These are phyloP conservation scores for Kwoniella sp. DNA, from an alignment of 768 basidiomycete genomes.

Conservation along the genomic window DNA sequence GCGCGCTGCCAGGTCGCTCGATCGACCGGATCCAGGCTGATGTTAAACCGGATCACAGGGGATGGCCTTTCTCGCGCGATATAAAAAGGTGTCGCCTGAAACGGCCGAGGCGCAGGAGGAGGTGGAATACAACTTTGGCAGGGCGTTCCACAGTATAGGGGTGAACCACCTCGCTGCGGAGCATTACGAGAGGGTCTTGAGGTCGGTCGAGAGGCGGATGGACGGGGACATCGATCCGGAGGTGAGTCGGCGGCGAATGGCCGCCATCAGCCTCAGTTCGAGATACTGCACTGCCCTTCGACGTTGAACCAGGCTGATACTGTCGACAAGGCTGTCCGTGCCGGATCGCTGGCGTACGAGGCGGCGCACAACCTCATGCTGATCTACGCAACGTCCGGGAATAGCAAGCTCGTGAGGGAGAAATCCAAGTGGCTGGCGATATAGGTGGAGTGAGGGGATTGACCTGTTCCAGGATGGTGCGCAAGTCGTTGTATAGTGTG, in stretches of 20 bases:
- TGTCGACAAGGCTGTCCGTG: constrained; percentile 52
- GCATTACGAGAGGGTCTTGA: constrained; percentile 76
- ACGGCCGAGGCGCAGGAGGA: constrained; percentile 53
- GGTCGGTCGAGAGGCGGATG: constrained; percentile 57
- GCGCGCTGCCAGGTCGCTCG: not conserved
- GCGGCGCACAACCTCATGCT: constrained; percentile 83
- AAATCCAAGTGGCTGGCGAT: constrained; percentile 81
- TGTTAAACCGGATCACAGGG: constrained; percentile 54
- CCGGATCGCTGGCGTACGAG: constrained; percentile 61
- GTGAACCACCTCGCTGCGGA: constrained; percentile 72
- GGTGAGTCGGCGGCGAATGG: constrained; percentile 38
- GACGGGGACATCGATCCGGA: constrained; percentile 33
- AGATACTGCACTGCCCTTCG: no score
- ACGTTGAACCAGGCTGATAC: no score
- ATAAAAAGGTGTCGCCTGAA: constrained; percentile 60
- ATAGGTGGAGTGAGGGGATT: no score
- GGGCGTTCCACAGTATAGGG: constrained; percentile 89
- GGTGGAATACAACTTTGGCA: constrained; percentile 88
- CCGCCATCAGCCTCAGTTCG: no score
- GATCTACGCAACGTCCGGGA: constrained; percentile 75
- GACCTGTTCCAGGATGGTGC: no score
- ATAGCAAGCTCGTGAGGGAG: constrained; percentile 63
- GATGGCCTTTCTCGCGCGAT: constrained; percentile 77
- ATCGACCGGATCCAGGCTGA: not conserved
- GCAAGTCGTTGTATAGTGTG: no score